These are phyloP conservation scores for Sporisorium graminicola DNA, from an alignment of 1,284 basidiomycete species.

Conservation along the genomic window DNA sequence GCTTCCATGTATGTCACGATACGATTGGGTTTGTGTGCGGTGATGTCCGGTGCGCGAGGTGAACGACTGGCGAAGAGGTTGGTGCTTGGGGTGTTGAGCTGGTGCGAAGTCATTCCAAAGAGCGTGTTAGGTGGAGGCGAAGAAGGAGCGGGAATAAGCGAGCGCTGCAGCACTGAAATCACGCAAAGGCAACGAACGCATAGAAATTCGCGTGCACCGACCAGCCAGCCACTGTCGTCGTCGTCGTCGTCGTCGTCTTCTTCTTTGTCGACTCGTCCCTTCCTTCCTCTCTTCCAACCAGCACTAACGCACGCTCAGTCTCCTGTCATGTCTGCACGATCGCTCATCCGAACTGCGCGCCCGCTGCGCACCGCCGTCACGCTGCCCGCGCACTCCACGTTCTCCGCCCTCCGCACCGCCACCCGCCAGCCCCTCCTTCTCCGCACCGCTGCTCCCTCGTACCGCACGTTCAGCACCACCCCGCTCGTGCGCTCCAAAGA, in stretches of 20 bases:
- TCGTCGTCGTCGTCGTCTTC: no score
- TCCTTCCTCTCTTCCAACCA: not conserved
- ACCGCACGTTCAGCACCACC: slow-evolving; percentile 10
- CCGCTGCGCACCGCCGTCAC: slow-evolving; percentile 8
- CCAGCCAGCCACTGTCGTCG: not conserved
- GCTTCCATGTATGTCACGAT: not conserved
- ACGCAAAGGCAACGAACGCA: not conserved
- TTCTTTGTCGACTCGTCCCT: not conserved
- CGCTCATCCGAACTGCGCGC: slow-evolving; percentile 1
- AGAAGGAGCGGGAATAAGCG: slow-evolving; percentile 3
- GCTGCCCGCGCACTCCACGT: not conserved
- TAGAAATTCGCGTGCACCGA: not conserved
- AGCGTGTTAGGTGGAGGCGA: not conserved
- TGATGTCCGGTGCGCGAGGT: no score
- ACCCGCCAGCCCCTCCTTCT: not conserved
- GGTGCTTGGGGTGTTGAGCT: not conserved
- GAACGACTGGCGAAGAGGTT: not conserved
- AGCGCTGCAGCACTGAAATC: not conserved
- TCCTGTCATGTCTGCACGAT: slow-evolving; percentile 14
- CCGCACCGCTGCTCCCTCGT: not conserved
- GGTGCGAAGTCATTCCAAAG: not conserved
- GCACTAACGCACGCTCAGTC: not conserved
- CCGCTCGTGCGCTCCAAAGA: slow-evolving; percentile 24
- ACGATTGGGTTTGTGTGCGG: no score
- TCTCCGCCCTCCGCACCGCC: not conserved